Conservation (phyloP, 2,329 filamentous ascomycete species). For the Pezizomycotina sp. region DNA sequence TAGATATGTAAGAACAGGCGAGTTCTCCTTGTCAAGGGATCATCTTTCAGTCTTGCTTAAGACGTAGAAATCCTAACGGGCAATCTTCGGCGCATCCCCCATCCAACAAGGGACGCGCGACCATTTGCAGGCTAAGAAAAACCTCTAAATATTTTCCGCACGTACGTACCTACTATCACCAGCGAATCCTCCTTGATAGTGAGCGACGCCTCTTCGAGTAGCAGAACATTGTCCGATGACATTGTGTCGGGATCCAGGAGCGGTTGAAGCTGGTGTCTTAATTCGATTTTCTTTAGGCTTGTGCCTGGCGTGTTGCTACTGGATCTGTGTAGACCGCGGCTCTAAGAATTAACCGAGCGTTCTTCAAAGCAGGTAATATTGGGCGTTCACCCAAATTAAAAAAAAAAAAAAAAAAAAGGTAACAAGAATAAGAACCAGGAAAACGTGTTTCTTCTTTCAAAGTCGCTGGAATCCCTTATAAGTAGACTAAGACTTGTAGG, state of each 20-base stretch:
- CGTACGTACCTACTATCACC: slow-evolving; percentile 6
- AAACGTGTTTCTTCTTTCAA: no score
- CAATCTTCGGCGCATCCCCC: background rate
- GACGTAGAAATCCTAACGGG: slow-evolving; percentile 4
- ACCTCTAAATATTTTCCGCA: background rate
- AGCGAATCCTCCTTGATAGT: slow-evolving; percentile 5
- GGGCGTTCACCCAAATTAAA: no score
- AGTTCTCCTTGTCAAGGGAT: slow-evolving; percentile 1
- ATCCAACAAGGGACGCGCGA: slow-evolving; percentile 2
- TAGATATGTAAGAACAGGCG: slow-evolving; percentile 1
- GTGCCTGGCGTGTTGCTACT: no score
- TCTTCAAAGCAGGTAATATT: no score
- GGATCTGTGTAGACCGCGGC: no score
- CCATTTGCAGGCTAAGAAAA: background rate
- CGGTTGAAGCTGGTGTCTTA: no score
- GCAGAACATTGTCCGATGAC: slow-evolving; percentile 4
- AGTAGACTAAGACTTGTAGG: no score
- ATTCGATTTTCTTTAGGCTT: no score
- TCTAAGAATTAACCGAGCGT: no score
- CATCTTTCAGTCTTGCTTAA: background rate
- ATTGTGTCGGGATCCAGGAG: slow-evolving; percentile 1
- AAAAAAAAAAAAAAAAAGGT: no score
- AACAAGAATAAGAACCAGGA: no score
- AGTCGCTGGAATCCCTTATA: no score
- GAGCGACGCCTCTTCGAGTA: slow-evolving; percentile 3